Evolutionary conservation across 192 early-diverging fungal genomes (phyloP).

Genomic region (Geranomyces michiganensis): DNA sequence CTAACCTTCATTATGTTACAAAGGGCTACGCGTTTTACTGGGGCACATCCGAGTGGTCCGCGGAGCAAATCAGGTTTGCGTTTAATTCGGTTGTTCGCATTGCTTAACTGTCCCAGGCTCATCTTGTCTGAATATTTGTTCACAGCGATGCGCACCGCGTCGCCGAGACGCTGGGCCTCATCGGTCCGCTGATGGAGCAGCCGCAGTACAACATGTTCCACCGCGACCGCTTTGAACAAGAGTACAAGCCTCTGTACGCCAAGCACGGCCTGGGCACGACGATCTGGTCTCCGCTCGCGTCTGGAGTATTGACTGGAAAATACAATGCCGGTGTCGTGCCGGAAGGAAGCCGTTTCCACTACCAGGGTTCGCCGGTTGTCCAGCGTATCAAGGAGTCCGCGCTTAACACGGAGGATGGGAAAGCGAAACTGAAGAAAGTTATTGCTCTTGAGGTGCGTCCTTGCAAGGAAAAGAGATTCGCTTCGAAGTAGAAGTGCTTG

Average conservation of each 20-base stretch:
- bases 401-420: slow-evolving; percentile 66
- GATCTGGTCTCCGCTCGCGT: slow-evolving; percentile 79
- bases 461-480: too few relatives aligned
- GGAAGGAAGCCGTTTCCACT: slow-evolving; percentile 64
- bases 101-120: too few relatives aligned
- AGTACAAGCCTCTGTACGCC: slow-evolving; percentile 73
- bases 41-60: slow-evolving; percentile 80
- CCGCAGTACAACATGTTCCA: slow-evolving; percentile 88
- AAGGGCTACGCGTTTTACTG: slow-evolving; percentile 82
- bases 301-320: slow-evolving; percentile 69
- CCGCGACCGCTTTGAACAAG: slow-evolving; percentile 72
- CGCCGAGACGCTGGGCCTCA: slow-evolving; percentile 68
- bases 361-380: slow-evolving; percentile 64
- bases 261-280: slow-evolving; percentile 71
- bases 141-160: slow-evolving; percentile 66
- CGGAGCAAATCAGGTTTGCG: slow-evolving; percentile 5
- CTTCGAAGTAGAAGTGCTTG: background rate
- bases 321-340: slow-evolving; percentile 72
- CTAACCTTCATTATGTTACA: too few relatives aligned
- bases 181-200: slow-evolving; percentile 72
- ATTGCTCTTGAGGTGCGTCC: slow-evolving; percentile 55
- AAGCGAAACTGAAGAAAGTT: slow-evolving; percentile 68
- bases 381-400: slow-evolving; percentile 55
- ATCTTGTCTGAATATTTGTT: too few relatives aligned
- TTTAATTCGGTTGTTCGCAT: too few relatives aligned